Evolutionary conservation across 106 monocot genomes (phyloP), one percentile per base, ranked within the genome.

Genomic region (Triglochin maritima): DNA sequence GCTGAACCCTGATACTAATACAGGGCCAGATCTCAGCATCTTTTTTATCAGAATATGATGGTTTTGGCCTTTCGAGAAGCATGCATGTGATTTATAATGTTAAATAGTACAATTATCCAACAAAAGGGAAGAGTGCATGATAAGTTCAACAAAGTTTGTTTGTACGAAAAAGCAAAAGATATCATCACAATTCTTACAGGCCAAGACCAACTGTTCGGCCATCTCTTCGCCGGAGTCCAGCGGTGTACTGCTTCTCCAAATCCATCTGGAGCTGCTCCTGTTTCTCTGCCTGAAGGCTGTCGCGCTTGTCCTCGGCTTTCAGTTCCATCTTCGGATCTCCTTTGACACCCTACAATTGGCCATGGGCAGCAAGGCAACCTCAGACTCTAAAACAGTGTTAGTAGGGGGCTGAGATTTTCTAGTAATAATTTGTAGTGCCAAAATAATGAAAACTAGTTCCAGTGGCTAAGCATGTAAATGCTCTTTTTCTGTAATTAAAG

Each of bases 311-410:
- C 47, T 75, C 76, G n/a, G 78, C 70, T 44, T 72, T 72, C 65
- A 16, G 49, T 64, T 83, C 88, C 11, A 65, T 71, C 50, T 64
- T 65, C 9, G 56, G 15, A 4, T 79, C 85, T 43, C 87, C 84
- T 73, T 95, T 96, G 76, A 96, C 91, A 72, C 96, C 96, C 96
- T 96, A 86, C 88, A 90, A 83, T 75, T 80, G 78, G 87, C 93
- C 88, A 88, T 76, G 82, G 76, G 82, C 70, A 92, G 81, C 86
- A 93, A 85, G 78, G 87, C 85, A 91, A 79, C 77, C 95, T 90
- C 95, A 96, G 90, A 83, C 81, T 96, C 88, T 96, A 84, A 87
- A 79, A 82, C 75, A 50, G 85, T 91, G 88, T 91, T 68, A 91
- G 90, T 96, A 77, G 61, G 50, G 62, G 57, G 76, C 59, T 13